These are phyloP conservation scores for Penicillium canariense DNA, from an alignment of 495 filamentous ascomycete genomes.

Conservation along the genomic window DNA sequence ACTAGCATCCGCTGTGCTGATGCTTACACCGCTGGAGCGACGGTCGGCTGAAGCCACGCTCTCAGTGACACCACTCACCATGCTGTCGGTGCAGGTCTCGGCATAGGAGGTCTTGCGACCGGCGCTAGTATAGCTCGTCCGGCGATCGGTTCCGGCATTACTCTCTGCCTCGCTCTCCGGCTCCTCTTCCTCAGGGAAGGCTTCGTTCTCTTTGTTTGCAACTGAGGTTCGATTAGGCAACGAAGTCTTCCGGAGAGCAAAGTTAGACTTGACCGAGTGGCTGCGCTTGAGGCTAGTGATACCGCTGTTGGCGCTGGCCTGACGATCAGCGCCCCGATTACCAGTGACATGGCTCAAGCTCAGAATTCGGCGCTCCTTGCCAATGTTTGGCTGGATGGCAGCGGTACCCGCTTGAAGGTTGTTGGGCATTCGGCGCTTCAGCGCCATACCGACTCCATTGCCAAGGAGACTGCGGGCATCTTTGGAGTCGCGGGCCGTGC, in stretches of 20 bases:
- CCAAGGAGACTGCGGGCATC: conserved; percentile 43
- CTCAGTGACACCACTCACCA: conserved; percentile 46
- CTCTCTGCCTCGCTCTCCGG: conserved; percentile 43
- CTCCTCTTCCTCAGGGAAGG: conserved; percentile 54
- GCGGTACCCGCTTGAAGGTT: conserved; percentile 45
- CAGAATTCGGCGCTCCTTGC: conserved; percentile 69
- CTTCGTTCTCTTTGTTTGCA: conserved; percentile 62
- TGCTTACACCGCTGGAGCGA: conserved; percentile 51
- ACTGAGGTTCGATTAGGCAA: conserved; percentile 59
- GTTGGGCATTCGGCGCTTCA: conserved; percentile 47
- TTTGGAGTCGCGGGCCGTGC: conserved; percentile 40
- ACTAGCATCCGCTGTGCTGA: conserved; percentile 28
- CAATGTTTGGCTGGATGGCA: conserved; percentile 46
- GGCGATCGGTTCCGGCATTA: conserved; percentile 52
- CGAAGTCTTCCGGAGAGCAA: conserved; percentile 64
- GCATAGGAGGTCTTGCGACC: conserved; percentile 39
- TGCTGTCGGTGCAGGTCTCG: conserved; percentile 46
- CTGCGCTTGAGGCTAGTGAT: conserved; percentile 60
- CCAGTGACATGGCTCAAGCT: conserved; percentile 84
- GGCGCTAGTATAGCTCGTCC: conserved; percentile 44
- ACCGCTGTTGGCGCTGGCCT: conserved; percentile 44
- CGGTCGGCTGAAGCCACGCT: conserved; percentile 49
- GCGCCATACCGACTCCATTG: conserved; percentile 51
- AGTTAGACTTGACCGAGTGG: conserved; percentile 67
- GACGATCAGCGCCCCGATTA: conserved; percentile 65